phyloP scores from a whole-genome alignment of 2,329 filamentous ascomycete species.

The Colletotrichum sp. region DNA sequence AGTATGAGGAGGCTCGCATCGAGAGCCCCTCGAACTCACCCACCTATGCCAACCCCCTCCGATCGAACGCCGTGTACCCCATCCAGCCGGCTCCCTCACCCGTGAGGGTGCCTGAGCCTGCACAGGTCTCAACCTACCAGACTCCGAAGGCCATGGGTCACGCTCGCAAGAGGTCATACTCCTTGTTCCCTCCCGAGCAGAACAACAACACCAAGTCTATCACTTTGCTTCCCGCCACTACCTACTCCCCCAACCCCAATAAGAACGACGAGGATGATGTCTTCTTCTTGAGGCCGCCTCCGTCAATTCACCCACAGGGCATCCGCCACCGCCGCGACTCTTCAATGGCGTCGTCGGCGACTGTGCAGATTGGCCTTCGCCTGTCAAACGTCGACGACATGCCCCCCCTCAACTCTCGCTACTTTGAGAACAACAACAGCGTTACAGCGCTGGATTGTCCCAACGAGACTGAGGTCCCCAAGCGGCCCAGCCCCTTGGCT shows the following conservation, averaged over 20 bases:
- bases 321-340: constrained; percentile 60
- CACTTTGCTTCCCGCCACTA: constrained; percentile 50
- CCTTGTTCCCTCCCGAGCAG: constrained; percentile 39
- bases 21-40: constrained; percentile 26
- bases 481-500: constrained; percentile 36
- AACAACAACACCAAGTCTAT: constrained; percentile 33
- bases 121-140: constrained; percentile 12
- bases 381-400: constrained; percentile 65
- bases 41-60: constrained; percentile 29
- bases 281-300: constrained; percentile 16
- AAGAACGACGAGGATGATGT: not conserved
- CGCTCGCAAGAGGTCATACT: constrained; percentile 42
- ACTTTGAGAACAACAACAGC: constrained; percentile 35
- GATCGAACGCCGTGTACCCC: constrained; percentile 36
- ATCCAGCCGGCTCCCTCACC: not conserved
- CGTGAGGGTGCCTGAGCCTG: constrained; percentile 10
- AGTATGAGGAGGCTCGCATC: constrained; percentile 35
- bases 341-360: constrained; percentile 69
- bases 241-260: constrained; percentile 40
- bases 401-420: constrained; percentile 36
- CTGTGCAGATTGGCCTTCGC: constrained; percentile 73
- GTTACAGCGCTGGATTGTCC: constrained; percentile 43
- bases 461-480: constrained; percentile 21
- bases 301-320: constrained; percentile 28
- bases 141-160: constrained; percentile 28